phyloP scores from a whole-genome alignment of 352 stramenopile species.

The Phytopythium vexans region DNA sequence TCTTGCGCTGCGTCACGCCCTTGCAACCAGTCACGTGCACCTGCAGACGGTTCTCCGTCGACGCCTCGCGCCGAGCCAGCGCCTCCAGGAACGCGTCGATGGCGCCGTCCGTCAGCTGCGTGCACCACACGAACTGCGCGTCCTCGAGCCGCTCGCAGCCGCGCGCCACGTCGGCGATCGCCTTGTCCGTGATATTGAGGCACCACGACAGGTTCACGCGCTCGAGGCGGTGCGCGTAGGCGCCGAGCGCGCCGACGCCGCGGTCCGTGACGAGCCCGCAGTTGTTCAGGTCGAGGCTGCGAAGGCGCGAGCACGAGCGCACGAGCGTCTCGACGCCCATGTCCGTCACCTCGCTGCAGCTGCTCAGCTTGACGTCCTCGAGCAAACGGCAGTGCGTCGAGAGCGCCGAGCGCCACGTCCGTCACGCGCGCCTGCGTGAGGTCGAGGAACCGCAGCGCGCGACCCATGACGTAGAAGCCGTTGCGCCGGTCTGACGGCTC shows the following conservation, averaged over 20 bases:
- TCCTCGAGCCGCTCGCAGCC: slow-evolving; percentile 60
- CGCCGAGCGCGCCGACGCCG: slow-evolving; percentile 50
- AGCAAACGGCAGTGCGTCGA: slow-evolving; percentile 59
- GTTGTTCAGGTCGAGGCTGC: slow-evolving; percentile 70
- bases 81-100: slow-evolving; percentile 48
- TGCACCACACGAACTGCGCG: slow-evolving; percentile 79
- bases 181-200: slow-evolving; percentile 88
- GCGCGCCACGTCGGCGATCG: slow-evolving; percentile 61
- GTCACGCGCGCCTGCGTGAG: slow-evolving; percentile 75
- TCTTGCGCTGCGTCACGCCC: slow-evolving; percentile 32
- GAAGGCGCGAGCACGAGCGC: slow-evolving; percentile 46
- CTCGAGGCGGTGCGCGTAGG: slow-evolving; percentile 52
- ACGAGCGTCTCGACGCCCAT: slow-evolving; percentile 63
- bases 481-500: slow-evolving; percentile 35
- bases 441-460: slow-evolving; percentile 49
- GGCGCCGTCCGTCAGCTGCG: slow-evolving; percentile 71
- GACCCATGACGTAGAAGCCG: slow-evolving; percentile 45
- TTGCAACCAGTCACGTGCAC: slow-evolving; percentile 76
- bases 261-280: slow-evolving; percentile 79
- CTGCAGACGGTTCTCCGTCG: slow-evolving; percentile 19
- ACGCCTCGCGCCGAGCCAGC: neutral
- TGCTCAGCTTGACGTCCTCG: slow-evolving; percentile 69
- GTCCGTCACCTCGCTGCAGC: slow-evolving; percentile 79
- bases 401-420: slow-evolving; percentile 56
- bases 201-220: slow-evolving; percentile 82